Percentiles rank a stretch among this genome's conserved stretches.
These are phyloP conservation scores for Ganoderma resinaceum DNA, from an alignment of 1,284 basidiomycete species.

Conservation along the genomic window DNA sequence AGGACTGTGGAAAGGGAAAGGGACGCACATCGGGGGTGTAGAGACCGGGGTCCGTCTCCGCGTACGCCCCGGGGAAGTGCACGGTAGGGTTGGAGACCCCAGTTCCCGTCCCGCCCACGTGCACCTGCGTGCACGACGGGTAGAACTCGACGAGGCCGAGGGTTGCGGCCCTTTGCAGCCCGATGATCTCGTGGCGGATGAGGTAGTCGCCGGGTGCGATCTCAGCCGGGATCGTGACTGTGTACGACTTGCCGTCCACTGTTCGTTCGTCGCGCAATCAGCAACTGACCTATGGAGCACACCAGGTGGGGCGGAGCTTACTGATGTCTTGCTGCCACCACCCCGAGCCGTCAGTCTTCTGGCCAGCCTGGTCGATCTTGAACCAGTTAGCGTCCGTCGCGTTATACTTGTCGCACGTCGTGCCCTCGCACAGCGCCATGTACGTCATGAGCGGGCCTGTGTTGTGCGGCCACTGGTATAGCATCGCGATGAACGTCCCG, in stretches of 20 bases:
- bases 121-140: conserved; percentile 68
- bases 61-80: conserved; percentile 69
- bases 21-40: conserved; percentile 30
- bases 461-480: conserved; percentile 46
- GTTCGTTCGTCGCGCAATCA: neutral
- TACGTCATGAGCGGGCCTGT: conserved; percentile 74
- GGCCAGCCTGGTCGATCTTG: conserved; percentile 61
- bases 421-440: conserved; percentile 63
- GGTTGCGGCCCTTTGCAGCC: conserved; percentile 62
- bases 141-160: conserved; percentile 74
- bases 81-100: conserved; percentile 55
- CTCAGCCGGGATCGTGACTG: conserved; percentile 60
- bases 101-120: conserved; percentile 55
- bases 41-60: conserved; percentile 67
- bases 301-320: conserved; percentile 42
- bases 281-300: conserved; percentile 42
- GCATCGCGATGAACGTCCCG: neutral
- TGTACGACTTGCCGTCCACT: conserved; percentile 47
- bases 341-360: conserved; percentile 37
- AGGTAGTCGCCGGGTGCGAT: conserved; percentile 71
- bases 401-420: conserved; percentile 66
- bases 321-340: conserved; percentile 49
- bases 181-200: conserved; percentile 75
- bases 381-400: conserved; percentile 68
- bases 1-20: neutral